Conservation (phyloP, 495 filamentous ascomycete species). For the Hypomontagnella monticulosa region DNA sequence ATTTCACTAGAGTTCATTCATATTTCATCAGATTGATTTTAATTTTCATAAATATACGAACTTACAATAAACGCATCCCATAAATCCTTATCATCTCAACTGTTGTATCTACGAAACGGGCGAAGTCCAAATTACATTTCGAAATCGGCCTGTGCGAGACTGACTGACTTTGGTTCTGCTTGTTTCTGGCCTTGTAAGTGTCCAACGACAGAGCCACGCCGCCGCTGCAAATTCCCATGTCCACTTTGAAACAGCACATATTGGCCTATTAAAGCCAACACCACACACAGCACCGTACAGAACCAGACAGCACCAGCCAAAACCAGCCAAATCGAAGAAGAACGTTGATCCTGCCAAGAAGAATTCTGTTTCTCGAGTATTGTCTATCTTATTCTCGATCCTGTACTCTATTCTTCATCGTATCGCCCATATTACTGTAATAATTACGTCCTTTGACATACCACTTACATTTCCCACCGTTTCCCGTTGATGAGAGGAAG, state of each 20-base stretch:
- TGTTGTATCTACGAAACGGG: too few species aligned
- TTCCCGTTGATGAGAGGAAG: constrained; percentile 23
- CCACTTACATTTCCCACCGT: constrained; percentile 16
- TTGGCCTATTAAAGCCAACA: constrained; percentile 20
- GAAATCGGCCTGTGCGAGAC: constrained; percentile 24
- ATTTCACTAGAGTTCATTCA: background rate
- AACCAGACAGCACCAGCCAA: background rate
- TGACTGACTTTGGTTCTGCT: too few species aligned
- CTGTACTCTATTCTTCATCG: background rate
- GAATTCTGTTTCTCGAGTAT: constrained; percentile 7
- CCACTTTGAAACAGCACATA: constrained; percentile 44
- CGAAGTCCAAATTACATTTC: constrained; percentile 8
- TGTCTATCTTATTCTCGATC: constrained; percentile 3
- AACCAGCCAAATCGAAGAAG: background rate
- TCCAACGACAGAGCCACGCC: constrained; percentile 26
- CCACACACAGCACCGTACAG: background rate
- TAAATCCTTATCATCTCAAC: too few species aligned
- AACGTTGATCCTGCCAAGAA: constrained; percentile 16
- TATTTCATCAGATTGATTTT: background rate
- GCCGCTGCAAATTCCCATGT: constrained; percentile 38
- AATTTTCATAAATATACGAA: background rate
- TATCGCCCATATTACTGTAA: constrained; percentile 35
- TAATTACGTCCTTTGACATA: constrained; percentile 23
- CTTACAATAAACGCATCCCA: too few species aligned
- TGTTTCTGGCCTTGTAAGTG: constrained; percentile 5